A percentile compares a stretch with the other conserved stretches of the same genome.
These are phyloP conservation scores for Hymenotorrendiella dingleyae DNA, from an alignment of 2,329 filamentous ascomycete species.

Conservation along the genomic window DNA sequence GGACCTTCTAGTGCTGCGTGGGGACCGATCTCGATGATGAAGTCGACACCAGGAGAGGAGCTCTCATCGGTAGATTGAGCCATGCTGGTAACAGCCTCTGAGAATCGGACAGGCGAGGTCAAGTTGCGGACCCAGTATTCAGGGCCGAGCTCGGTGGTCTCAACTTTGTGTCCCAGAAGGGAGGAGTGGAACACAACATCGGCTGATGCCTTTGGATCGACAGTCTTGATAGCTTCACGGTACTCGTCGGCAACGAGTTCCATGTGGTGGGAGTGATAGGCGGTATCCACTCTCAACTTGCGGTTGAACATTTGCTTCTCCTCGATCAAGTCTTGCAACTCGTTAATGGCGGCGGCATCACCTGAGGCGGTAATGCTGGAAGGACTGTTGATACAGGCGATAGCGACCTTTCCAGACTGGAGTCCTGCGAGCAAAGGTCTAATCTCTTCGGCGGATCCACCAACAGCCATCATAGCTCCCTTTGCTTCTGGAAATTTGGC, in stretches of 20 bases:
- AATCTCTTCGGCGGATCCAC: conserved; percentile 15
- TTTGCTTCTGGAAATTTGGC: conserved; percentile 20
- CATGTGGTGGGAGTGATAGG: conserved; percentile 33
- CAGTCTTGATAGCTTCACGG: conserved; percentile 10
- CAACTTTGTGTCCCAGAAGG: conserved; percentile 18
- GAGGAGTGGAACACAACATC: conserved; percentile 20
- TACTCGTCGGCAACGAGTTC: conserved; percentile 25
- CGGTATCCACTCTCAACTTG: conserved; percentile 27
- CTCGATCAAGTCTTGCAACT: conserved; percentile 24
- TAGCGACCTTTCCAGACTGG: conserved; percentile 24
- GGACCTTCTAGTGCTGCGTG: conserved; percentile 34
- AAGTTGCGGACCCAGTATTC: conserved; percentile 44
- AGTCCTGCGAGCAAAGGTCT: conserved; percentile 33
- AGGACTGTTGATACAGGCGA: conserved; percentile 33
- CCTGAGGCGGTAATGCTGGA: conserved; percentile 29
- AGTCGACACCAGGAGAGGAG: conserved; percentile 8
- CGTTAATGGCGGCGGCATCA: conserved; percentile 22
- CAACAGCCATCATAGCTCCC: conserved; percentile 52
- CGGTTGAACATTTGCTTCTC: conserved; percentile 26
- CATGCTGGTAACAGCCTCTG: conserved; percentile 33
- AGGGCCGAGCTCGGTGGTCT: conserved; percentile 25
- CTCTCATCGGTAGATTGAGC: conserved; percentile 7
- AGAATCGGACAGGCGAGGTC: conserved; percentile 40
- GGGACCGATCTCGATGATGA: conserved; percentile 32
- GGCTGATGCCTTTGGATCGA: conserved; percentile 5